A percentile compares a stretch with the other conserved stretches of the same genome.
These are phyloP conservation scores for Coprinopsis cinerea DNA, from an alignment of 768 basidiomycete genomes.

Conservation along the genomic window DNA sequence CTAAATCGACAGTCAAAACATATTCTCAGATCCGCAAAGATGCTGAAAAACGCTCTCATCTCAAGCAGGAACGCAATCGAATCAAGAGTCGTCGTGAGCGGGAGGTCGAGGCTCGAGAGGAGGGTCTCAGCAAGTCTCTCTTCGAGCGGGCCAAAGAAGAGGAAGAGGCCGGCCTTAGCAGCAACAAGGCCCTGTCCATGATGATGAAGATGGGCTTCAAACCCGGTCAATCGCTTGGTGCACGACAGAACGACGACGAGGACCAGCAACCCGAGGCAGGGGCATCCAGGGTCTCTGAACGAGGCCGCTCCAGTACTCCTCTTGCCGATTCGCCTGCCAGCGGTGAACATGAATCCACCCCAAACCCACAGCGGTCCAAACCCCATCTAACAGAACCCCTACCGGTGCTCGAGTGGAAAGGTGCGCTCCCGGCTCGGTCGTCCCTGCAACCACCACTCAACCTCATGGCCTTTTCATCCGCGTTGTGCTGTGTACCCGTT, in stretches of 20 bases:
- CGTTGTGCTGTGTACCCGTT: too few species aligned
- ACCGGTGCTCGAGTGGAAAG: conserved; percentile 76
- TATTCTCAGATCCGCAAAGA: conserved; percentile 71
- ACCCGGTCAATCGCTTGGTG: conserved; percentile 72
- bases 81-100: conserved; percentile 60
- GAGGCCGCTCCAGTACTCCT: not conserved
- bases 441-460: too few species aligned
- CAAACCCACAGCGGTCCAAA: too few species aligned
- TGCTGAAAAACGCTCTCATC: conserved; percentile 45
- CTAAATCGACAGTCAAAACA: conserved; percentile 42
- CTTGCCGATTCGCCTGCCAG: not conserved
- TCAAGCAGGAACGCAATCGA: conserved; percentile 65
- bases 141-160: conserved; percentile 73
- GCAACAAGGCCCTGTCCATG: conserved; percentile 78
- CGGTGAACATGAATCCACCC: too few species aligned
- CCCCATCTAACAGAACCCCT: conserved; percentile 61
- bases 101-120: conserved; percentile 70
- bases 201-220: conserved; percentile 96
- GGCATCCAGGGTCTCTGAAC: not conserved
- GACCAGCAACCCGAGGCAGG: not conserved
- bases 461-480: conserved; percentile 6
- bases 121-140: conserved; percentile 73
- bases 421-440: conserved; percentile 33
- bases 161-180: conserved; percentile 42
- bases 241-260: conserved; percentile 21